Evolutionary conservation across 305 asterid genomes (phyloP), one percentile per base, ranked within the genome.

Genomic region (Nicotiana rustica): DNA sequence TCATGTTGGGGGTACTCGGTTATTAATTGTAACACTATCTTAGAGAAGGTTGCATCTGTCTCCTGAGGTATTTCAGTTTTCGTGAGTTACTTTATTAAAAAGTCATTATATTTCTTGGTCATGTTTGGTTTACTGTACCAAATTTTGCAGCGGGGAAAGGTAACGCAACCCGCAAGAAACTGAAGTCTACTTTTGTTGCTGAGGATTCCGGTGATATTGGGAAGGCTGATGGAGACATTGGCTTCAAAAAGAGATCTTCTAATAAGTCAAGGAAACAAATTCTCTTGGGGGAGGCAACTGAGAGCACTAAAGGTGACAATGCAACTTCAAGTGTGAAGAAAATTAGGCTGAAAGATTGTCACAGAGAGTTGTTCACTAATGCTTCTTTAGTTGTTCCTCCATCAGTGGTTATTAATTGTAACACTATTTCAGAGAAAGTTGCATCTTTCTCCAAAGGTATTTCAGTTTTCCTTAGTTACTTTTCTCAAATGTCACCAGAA

Each of bases 401-500:
- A 55, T 87, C 89, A 60, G 77, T 89, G 41, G 80, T 82, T 81
- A 86, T 79, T 60, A 84, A 67, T 73, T 78, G 82, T 76, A 82
- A 60, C 64, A 85, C 85, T 78, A 83, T 81, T 69, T 81, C 89
- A 61, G 86, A 81, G 75, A 87, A 88, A 84, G 90, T 79, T 80
- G 85, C 83, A 82, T 80, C 62, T 82, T 88, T 86, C 81, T 65
- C 82, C 86, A 88, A 85, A 91, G 97, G 97, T 94, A 91, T n/a
- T 68, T 44, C 78, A 76, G 78, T 85, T 75, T 82, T 68, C 65
- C 82, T 67, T 14, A 9, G 44, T 77, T 49, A 73, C 79, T 57
- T 70, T 59, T 85, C 79, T 64, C 56, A 68, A 49, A 81, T 55
- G 14, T 85, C 52, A 36, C 36, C 44, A 17, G 66, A 84, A 78